Evolutionary conservation across 148 eudicot species (phyloP).

Genomic region (Rhododendron molle): DNA sequence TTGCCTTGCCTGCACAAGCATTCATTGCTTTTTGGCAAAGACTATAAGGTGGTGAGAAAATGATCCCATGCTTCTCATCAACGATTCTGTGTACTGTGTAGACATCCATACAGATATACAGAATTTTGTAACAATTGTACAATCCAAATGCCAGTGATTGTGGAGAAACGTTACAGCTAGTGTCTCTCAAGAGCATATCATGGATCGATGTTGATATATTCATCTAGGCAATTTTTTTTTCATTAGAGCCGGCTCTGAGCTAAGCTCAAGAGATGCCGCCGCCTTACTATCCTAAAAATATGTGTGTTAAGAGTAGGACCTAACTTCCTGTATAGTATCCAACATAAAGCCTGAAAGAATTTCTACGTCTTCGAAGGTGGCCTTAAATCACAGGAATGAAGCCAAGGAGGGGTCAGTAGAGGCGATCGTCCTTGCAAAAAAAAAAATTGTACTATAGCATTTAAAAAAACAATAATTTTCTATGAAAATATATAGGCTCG

Average conservation of each 20-base stretch:
- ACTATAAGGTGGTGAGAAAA: neutral
- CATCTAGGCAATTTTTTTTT: neutral
- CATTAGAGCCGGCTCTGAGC: neutral
- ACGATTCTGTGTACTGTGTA: neutral
- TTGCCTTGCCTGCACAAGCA: neutral
- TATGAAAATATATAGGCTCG: no score
- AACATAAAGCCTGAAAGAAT: no score
- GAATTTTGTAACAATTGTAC: neutral
- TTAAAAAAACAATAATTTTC: no score
- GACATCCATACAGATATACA: neutral
- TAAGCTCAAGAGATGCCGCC: neutral
- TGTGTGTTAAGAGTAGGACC: neutral
- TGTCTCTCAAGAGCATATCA: neutral
- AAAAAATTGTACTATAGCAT: no score
- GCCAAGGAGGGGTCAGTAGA: no score
- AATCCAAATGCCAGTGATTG: neutral
- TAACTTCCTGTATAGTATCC: no score
- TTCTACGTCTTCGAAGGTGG: no score
- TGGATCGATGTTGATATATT: neutral
- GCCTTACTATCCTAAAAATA: neutral
- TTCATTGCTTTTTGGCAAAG: neutral
- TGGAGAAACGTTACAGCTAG: no score
- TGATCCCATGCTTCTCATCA: neutral
- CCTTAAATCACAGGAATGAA: no score
- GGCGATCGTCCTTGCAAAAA: no score